A percentile compares a stretch with the other conserved stretches of the same genome.
phyloP scores from a whole-genome alignment of 2,329 filamentous ascomycete species.

The Trichoderma sp. region DNA sequence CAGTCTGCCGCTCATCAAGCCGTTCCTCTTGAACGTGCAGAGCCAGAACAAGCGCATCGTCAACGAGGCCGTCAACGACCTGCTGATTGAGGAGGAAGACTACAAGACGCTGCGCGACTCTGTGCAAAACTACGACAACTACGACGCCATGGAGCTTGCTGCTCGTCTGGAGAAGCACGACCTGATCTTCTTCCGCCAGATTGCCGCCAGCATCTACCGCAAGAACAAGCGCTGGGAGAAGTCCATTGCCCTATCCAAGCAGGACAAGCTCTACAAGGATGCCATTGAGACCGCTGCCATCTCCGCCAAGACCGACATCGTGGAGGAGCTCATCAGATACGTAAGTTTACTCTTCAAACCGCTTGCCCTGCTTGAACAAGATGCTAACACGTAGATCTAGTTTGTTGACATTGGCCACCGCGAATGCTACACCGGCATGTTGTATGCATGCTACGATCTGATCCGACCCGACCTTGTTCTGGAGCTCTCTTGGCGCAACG shows the following conservation, averaged over 20 bases:
- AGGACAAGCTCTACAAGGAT: slow-evolving; percentile 99
- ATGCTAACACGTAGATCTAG: slow-evolving; percentile 54
- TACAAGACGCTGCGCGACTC: slow-evolving; percentile 98
- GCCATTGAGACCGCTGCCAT: slow-evolving; percentile 97
- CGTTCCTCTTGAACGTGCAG: slow-evolving; percentile 96
- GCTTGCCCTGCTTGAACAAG: background rate
- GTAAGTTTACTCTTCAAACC: slow-evolving; percentile 63
- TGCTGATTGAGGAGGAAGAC: slow-evolving; percentile 97
- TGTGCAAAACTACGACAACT: slow-evolving; percentile 98
- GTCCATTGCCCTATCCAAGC: slow-evolving; percentile 95
- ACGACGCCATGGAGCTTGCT: slow-evolving; percentile 91
- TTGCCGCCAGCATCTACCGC: slow-evolving; percentile 96
- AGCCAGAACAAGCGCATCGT: slow-evolving; percentile 96
- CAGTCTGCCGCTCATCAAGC: slow-evolving; percentile 97
- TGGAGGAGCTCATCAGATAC: slow-evolving; percentile 94
- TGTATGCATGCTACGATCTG: slow-evolving; percentile 97
- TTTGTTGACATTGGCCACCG: slow-evolving; percentile 99
- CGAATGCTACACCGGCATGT: slow-evolving; percentile 99
- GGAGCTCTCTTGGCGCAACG: slow-evolving; percentile 95
- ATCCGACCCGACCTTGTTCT: slow-evolving; percentile 90
- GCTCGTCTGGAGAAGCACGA: slow-evolving; percentile 95
- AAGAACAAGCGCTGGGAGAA: slow-evolving; percentile 99
- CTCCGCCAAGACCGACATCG: slow-evolving; percentile 85
- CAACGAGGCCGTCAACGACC: slow-evolving; percentile 96
- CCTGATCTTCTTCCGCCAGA: slow-evolving; percentile 98